These are phyloP conservation scores for Chimonanthus salicifolius DNA, from an alignment of 164 flowering plant genomes.

Conservation along the genomic window DNA sequence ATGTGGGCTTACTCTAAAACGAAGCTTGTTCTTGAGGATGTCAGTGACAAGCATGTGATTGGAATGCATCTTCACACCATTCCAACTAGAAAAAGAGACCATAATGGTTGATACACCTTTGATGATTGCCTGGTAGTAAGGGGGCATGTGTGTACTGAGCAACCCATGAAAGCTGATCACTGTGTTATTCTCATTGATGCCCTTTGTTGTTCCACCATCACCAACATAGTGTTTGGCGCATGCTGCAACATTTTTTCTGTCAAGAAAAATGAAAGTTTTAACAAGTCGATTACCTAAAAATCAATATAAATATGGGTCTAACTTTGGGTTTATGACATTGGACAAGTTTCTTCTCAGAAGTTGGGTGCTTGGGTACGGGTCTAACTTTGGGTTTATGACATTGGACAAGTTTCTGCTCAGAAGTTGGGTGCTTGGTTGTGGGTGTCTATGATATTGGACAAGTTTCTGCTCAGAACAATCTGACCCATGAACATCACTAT, in stretches of 20 bases:
- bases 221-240: constrained; percentile 45
- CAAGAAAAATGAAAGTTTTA: neutral
- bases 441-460: no score
- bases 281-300: no score
- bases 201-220: constrained; percentile 40
- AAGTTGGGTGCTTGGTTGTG: no score
- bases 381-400: no score
- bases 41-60: constrained; percentile 35
- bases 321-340: no score
- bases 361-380: no score
- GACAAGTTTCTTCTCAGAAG: no score
- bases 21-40: constrained; percentile 36
- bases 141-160: constrained; percentile 40
- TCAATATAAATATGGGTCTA: no score
- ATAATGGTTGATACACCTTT: constrained; percentile 46
- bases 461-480: no score
- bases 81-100: constrained; percentile 47
- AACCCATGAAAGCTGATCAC: constrained; percentile 21
- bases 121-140: constrained; percentile 26
- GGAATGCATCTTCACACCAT: constrained; percentile 46
- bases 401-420: no score
- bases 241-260: constrained; percentile 35
- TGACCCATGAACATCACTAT: no score
- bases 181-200: constrained; percentile 41
- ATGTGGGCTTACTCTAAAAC: constrained; percentile 26